Conservation (phyloP, 2,329 filamentous ascomycete species). For the Phaeosphaeria sp. region DNA sequence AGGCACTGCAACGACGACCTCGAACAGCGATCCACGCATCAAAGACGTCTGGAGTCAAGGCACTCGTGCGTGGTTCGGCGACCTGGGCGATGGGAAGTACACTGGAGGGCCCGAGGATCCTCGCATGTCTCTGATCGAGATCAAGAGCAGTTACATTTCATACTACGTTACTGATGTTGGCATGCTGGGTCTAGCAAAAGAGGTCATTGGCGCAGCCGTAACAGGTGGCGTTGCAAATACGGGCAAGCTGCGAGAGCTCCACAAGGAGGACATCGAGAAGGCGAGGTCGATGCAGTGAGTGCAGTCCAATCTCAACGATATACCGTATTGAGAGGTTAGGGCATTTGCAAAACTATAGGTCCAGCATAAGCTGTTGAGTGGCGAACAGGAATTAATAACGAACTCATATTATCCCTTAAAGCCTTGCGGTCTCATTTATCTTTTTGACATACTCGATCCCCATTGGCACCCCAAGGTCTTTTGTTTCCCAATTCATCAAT, state of each 20-base stretch:
- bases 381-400: too few relatives aligned
- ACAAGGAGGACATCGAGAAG: constrained; percentile 57
- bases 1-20: constrained; percentile 50
- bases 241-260: constrained; percentile 54
- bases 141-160: constrained; percentile 49
- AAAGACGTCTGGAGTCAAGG: constrained; percentile 54
- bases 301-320: not conserved
- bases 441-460: constrained; percentile 14
- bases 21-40: constrained; percentile 56
- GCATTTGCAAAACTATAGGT: not conserved
- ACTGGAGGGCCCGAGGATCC: constrained; percentile 56
- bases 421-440: too few relatives aligned
- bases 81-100: constrained; percentile 58
- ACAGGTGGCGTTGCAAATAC: constrained; percentile 51
- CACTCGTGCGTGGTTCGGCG: constrained; percentile 58
- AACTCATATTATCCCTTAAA: too few relatives aligned
- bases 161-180: constrained; percentile 50
- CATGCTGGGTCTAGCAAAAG: constrained; percentile 48
- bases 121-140: constrained; percentile 52
- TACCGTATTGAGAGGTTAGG: not conserved
- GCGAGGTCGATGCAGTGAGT: constrained; percentile 31
- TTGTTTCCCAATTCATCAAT: constrained; percentile 10
- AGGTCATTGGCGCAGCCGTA: constrained; percentile 47
- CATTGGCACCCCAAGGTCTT: constrained; percentile 15
- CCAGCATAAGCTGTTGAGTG: not conserved